Base-by-base conservation (phyloP, 1,139 yeast species). In the Sugiyamaella grinbergsii region DNA sequence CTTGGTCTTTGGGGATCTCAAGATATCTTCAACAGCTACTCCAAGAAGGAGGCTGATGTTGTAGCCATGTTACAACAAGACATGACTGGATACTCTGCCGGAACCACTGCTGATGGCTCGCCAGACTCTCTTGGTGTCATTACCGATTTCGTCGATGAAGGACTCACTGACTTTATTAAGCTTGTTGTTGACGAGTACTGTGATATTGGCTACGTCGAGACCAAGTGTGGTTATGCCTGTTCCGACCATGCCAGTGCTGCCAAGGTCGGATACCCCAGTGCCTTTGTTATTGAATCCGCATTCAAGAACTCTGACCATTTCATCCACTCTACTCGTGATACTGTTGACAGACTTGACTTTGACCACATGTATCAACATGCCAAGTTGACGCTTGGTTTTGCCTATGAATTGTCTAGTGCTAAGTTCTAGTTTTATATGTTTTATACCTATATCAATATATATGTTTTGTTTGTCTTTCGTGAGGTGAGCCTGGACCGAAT, bases 1-100 rank as follows among this genome's bases (percentile, higher is more conserved):
- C 91, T 89, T 54, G 98, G 98, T 0, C 73, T 89, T 52, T 74
- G 88, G 50, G 98, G 98, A 0, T 88, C 96, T 3, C 78, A 81
- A 58, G 95, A 88, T 54, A 80, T 91, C 8, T 87, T 87, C 67
- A 70, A 79, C 16, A 70, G 74, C 26, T 86, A 86, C 63, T 67
- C 75, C 20, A 62, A 66, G 8, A 59, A 69, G 1, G 73, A 74
- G 36, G 76, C 72, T 52, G 73, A 76, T 16, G 91, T 91, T 19
- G 77, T 83, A 31, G 91, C 91, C 4, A 85, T 90, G 90, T 74
- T 91, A 47, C 97, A 91, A 68, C 96, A 90, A 67, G 98, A 91
- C 65, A 91, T 91, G 97, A 88, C 97, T 1, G 98, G 98, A 0
- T 90, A 78, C 64, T 79, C 84, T 6, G 77, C 79, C 43, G 79